Conservation (phyloP, 2,329 filamentous ascomycete species). For the Cytospora leucostoma region DNA sequence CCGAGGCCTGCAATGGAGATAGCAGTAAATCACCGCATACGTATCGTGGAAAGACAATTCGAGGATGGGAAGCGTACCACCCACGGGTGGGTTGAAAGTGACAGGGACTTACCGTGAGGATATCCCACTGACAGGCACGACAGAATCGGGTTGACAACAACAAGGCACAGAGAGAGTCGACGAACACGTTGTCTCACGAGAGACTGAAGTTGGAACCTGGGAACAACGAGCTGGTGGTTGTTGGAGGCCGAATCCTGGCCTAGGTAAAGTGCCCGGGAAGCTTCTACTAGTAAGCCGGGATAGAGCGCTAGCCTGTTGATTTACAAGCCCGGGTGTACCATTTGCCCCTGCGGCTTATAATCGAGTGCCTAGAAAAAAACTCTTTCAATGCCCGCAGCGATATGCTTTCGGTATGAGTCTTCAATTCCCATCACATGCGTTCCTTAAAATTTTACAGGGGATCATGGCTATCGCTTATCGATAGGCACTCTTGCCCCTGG, state of each 20-base stretch:
- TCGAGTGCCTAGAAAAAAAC: not conserved
- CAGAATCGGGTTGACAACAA: not conserved
- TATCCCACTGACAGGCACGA: not conserved
- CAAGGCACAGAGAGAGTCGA: not conserved
- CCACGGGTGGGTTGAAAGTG: not conserved
- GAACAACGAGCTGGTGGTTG: not conserved
- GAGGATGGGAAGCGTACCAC: not conserved
- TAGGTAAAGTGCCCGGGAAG: not conserved
- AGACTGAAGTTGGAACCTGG: not conserved
- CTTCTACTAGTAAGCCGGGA: not conserved
- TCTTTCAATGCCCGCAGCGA: not conserved
- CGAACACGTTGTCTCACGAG: not conserved
- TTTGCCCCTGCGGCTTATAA: not conserved
- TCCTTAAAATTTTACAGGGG: not conserved
- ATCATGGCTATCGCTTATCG: not conserved
- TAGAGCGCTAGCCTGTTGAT: not conserved
- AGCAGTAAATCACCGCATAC: not conserved
- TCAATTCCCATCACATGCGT: not conserved
- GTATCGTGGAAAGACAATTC: not conserved
- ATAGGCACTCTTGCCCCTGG: not conserved
- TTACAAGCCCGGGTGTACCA: not conserved
- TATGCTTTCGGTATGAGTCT: not conserved
- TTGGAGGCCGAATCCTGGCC: not conserved
- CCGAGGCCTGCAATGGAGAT: not conserved
- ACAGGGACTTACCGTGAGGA: not conserved